Evolutionary conservation across 2,329 filamentous ascomycete genomes (phyloP), one percentile per base, ranked within the genome.

Genomic region (Aspergillus tubingensis): DNA sequence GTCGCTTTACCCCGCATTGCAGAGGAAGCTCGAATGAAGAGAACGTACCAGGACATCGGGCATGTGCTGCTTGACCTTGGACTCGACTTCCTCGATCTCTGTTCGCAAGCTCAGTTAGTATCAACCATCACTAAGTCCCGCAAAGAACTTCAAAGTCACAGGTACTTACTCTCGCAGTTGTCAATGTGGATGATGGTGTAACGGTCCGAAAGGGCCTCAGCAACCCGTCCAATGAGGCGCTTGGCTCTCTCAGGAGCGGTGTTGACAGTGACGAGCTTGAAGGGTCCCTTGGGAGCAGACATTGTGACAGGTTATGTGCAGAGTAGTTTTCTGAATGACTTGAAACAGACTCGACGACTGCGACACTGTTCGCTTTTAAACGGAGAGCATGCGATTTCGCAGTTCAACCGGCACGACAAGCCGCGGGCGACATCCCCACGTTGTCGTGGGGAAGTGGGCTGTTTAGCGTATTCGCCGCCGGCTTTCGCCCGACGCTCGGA

Each of bases 181-280:
- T 79, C 86, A 23, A 83, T 80, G 70, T 90, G 81, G 39, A 83
- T 77, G 65, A 91, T 89, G 1, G 80, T 85, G 73, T 89, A 90
- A 41, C 76, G 77, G 58, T 88, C 86, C 70, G 86, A 87, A 32
- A 91, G 74, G 11, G 81, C 82, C 58, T 88, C 85, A 10, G 83
- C 80, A 39, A 91, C 74, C 0, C 85, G 81, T 10, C 87, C 87
- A 67, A 89, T 84, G 36, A 91, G 74, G 7, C 79, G 76, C 75
- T 86, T 85, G 36, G 88, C 88, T 58, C 87, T 80, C 63, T 88
- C 87, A 0, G 88, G 87, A 1, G 83, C 86, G 1, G 83, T 89
- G 76, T 90, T 90, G 65, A 90, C 86, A 1, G 86, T 90, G 30
- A 89, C 83, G 11, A 90, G 82, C 67, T 80, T 83, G 76, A 82